Base-by-base conservation (phyloP, 1,284 basidiomycete genomes). In the Austroboletus niveus region DNA sequence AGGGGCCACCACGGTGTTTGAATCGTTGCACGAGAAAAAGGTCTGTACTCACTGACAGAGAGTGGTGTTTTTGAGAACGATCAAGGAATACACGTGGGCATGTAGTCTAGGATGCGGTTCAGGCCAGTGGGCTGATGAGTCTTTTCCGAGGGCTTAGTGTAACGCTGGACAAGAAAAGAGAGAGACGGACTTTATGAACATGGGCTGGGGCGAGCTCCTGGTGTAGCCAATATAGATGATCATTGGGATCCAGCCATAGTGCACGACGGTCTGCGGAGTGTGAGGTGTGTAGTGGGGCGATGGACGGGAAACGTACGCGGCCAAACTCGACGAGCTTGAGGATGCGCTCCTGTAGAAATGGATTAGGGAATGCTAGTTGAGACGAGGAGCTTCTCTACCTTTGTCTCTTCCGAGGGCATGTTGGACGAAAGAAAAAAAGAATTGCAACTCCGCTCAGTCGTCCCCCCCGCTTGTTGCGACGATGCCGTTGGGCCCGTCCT, bases 191-290 rank as follows among this genome's bases (percentile, higher is more conserved):
- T 94, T 94, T 74, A 95, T 94, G 62, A 95, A 75, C 41, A 92
- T 92, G n/a, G 92, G 92, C 64, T 93, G 92, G 34, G 92, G 92
- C 64, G 87, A 89, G 66, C 90, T 92, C 64, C 87, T 79, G 50
- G 87, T 89, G 76, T 91, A 95, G 32, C 94, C 94, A 64, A 95
- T 80, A 71, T 92, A 96, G 63, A 97, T 94, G 66, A 97, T 91
- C 66, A 94, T 76, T 36, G 94, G 94, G 65, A 97, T 91, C 92
- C 94, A 97, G 59, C 86, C 87, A 65, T 93, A 93, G 72, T 95
- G 92, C 53, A 95, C 70, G 61, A 92, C 79, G 55, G 89, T 92
- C 93, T 96, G 43, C 24, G 7, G 43, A 8, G 2, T 22, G 51
- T 48, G 30, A 48, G 56, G 29, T 45, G 36, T 24, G 24, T 1